Evolutionary conservation across 768 basidiomycete genomes (phyloP).

Genomic region (Phylloporus sp.): DNA sequence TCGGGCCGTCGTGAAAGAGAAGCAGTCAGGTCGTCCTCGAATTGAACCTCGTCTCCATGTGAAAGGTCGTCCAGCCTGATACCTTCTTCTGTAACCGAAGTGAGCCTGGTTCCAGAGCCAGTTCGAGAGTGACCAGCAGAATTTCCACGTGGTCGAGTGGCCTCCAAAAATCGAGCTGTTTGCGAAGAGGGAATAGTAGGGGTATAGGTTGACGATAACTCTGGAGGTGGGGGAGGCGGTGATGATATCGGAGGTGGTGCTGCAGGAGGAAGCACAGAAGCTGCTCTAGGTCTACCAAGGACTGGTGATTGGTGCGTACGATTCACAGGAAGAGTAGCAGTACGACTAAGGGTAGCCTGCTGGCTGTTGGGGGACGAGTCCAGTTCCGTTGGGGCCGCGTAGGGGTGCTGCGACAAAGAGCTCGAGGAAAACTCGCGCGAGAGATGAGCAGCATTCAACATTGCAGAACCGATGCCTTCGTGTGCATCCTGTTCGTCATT

Average conservation of each 20-base stretch:
- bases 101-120: slow-evolving; percentile 53
- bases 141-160: slow-evolving; percentile 41
- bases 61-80: slow-evolving; percentile 34
- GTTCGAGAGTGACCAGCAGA: slow-evolving; percentile 51
- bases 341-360: slow-evolving; percentile 28
- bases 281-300: slow-evolving; percentile 44
- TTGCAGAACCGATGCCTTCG: slow-evolving; percentile 44
- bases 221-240: slow-evolving; percentile 54
- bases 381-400: slow-evolving; percentile 40
- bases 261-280: slow-evolving; percentile 59
- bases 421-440: slow-evolving; percentile 26
- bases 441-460: slow-evolving; percentile 32
- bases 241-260: slow-evolving; percentile 59
- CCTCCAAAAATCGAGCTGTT: slow-evolving; percentile 32
- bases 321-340: slow-evolving; percentile 32
- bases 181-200: slow-evolving; percentile 31
- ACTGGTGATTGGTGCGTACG: slow-evolving; percentile 22
- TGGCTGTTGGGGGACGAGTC: slow-evolving; percentile 29
- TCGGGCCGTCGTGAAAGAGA: slow-evolving; percentile 35
- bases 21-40: slow-evolving; percentile 29
- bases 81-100: slow-evolving; percentile 58
- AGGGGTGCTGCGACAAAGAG: slow-evolving; percentile 41
- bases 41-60: slow-evolving; percentile 22
- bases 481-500: slow-evolving; percentile 35
- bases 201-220: slow-evolving; percentile 23